A percentile compares a stretch with the other conserved stretches of the same genome.
These are phyloP conservation scores for Cyclostephanos tholiformis DNA, from an alignment of 108 stramenopile genomes.

Conservation along the genomic window DNA sequence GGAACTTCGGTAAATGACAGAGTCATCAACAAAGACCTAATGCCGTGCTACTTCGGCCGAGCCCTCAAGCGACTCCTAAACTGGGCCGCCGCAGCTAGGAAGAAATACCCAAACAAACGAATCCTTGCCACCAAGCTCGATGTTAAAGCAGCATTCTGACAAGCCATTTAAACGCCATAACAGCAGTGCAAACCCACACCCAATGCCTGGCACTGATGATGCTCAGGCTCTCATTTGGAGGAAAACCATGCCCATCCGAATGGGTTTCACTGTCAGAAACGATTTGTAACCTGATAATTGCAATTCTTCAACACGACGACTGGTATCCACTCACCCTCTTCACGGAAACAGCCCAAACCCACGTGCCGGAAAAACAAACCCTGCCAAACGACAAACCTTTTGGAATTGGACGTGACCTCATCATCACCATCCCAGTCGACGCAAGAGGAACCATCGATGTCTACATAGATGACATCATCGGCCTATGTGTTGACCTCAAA, in stretches of 20 bases:
- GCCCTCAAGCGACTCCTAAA: conserved; percentile 4
- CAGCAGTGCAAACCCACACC: conserved; percentile 7
- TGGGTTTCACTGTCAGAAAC: conserved; percentile 3
- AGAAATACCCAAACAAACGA: not conserved
- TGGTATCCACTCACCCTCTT: conserved; percentile 1
- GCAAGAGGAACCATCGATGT: not conserved
- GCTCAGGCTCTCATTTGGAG: conserved; percentile 30
- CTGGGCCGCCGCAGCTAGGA: conserved; percentile 8
- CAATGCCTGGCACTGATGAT: conserved; percentile 19
- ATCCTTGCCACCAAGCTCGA: conserved; percentile 16
- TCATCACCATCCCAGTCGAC: conserved; percentile 11
- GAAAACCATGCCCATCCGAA: conserved; percentile 15
- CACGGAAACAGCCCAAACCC: not conserved
- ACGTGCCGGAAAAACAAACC: not conserved
- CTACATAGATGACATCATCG: not conserved
- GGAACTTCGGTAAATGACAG: conserved; percentile 14
- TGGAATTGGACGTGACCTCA: not conserved
- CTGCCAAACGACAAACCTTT: not conserved
- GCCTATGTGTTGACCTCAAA: not conserved
- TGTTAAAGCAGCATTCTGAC: conserved; percentile 5
- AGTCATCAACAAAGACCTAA: not conserved
- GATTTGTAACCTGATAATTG: conserved; percentile 13
- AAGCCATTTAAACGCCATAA: not conserved
- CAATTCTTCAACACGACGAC: not conserved
- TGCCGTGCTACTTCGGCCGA: conserved; percentile 17